Percentiles rank a stretch among this genome's conserved stretches.
Evolutionary conservation across 768 basidiomycete species (phyloP).

Genomic region (Auricularia sp.): DNA sequence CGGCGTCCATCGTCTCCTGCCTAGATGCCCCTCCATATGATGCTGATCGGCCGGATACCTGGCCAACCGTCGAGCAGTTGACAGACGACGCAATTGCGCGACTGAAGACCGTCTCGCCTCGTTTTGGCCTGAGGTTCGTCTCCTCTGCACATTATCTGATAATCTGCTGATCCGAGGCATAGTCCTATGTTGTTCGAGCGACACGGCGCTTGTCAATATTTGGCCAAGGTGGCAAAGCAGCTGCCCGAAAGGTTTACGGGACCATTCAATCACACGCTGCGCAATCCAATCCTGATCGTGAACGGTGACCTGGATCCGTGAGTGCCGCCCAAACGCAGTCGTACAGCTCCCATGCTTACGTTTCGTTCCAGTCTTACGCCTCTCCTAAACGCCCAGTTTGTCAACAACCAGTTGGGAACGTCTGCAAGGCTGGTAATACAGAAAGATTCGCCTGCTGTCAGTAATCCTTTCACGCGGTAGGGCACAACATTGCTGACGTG

Average conservation of each 20-base stretch:
- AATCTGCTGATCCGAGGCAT: no score
- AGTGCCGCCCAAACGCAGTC: neutral
- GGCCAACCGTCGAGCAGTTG: constrained; percentile 7
- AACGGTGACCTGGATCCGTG: neutral
- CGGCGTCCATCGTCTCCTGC: constrained; percentile 9
- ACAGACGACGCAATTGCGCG: constrained; percentile 3
- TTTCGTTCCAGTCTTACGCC: neutral
- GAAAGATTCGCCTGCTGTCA: neutral
- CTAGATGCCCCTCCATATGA: constrained; percentile 4
- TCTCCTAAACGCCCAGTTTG: neutral
- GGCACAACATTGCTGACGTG: neutral
- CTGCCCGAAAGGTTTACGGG: constrained; percentile 3
- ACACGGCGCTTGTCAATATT: constrained; percentile 8
- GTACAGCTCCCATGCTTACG: neutral
- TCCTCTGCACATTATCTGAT: neutral
- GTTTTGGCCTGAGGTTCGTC: constrained; percentile 6
- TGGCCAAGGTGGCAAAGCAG: neutral
- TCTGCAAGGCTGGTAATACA: neutral
- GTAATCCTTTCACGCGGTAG: neutral
- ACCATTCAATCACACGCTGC: constrained; percentile 4
- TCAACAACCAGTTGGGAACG: neutral
- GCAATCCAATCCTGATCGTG: neutral
- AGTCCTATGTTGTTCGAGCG: constrained; percentile 4
- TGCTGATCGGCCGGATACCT: neutral
- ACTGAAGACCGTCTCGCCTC: constrained; percentile 3